These are phyloP conservation scores for Crepidotus variabilis DNA, from an alignment of 768 basidiomycete genomes.

Conservation along the genomic window DNA sequence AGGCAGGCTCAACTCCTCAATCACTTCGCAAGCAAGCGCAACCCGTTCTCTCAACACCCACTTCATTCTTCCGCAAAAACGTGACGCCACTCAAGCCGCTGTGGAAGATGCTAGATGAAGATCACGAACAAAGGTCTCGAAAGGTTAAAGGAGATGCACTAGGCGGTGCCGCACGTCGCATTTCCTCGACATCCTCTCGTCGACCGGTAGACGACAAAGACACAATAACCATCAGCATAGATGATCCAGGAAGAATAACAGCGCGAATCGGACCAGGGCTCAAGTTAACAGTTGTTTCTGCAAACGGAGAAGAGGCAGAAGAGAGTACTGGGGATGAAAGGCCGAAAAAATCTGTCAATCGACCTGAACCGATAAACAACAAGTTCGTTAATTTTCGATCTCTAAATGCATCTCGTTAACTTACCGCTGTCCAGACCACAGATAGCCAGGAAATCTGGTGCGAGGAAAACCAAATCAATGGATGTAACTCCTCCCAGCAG, in stretches of 20 bases:
- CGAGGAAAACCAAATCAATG: constrained; percentile 2
- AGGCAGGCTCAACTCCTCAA: background rate
- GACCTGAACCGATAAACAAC: background rate
- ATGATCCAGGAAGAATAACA: constrained; percentile 3
- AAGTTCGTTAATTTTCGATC: background rate
- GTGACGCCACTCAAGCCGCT: constrained; percentile 3
- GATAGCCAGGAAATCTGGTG: constrained; percentile 1
- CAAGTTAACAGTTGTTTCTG: background rate
- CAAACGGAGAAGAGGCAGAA: background rate
- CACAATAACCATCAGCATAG: background rate
- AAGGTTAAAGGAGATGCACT: constrained; percentile 7
- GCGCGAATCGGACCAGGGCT: background rate
- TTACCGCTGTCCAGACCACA: background rate
- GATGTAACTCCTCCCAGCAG: constrained; percentile 1
- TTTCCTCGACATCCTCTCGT: constrained; percentile 3
- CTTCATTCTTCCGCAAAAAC: background rate
- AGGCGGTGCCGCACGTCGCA: constrained; percentile 7
- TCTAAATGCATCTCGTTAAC: background rate
- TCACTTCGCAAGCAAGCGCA: background rate
- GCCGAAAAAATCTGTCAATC: background rate
- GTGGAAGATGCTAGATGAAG: constrained; percentile 14
- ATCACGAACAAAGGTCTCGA: constrained; percentile 3
- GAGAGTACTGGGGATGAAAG: background rate
- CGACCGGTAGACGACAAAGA: background rate
- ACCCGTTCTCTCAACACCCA: background rate